A percentile compares a stretch with the other conserved stretches of the same genome.
Evolutionary conservation across 345 rosid genomes (phyloP).

Genomic region (Eucalyptus brandiana): DNA sequence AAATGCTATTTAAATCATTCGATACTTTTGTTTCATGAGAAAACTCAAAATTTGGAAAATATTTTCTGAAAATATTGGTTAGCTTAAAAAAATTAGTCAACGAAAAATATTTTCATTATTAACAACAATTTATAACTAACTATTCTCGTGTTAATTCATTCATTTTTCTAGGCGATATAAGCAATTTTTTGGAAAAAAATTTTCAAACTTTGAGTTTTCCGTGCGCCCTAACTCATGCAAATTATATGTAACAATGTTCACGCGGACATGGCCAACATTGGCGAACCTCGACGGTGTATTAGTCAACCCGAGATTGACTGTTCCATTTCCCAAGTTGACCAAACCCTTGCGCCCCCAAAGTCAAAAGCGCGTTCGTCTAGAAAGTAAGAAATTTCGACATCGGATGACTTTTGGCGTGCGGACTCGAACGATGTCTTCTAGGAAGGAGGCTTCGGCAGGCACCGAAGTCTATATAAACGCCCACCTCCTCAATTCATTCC

Average conservation of each 20-base stretch:
- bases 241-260: not conserved
- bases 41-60: too few species aligned
- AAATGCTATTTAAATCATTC: too few species aligned
- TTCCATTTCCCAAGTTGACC: not conserved
- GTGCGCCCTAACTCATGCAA: not conserved
- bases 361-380: not conserved
- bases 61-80: too few species aligned
- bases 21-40: too few species aligned
- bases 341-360: not conserved
- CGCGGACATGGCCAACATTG: not conserved
- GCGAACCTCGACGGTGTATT: not conserved
- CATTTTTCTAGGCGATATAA: too few species aligned
- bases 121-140: too few species aligned
- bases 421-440: not conserved
- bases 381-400: not conserved
- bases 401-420: not conserved
- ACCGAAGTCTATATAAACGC: not conserved
- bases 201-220: too few species aligned
- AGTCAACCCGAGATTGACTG: not conserved
- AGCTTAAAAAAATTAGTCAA: too few species aligned
- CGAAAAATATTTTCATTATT: too few species aligned
- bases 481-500: not conserved
- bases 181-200: too few species aligned
- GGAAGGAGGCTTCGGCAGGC: not conserved
- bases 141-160: too few species aligned